Evolutionary conservation across 257 asterid genomes (phyloP), one percentile per base, ranked within the genome.

Genomic region (Haberlea rhodopensis): DNA sequence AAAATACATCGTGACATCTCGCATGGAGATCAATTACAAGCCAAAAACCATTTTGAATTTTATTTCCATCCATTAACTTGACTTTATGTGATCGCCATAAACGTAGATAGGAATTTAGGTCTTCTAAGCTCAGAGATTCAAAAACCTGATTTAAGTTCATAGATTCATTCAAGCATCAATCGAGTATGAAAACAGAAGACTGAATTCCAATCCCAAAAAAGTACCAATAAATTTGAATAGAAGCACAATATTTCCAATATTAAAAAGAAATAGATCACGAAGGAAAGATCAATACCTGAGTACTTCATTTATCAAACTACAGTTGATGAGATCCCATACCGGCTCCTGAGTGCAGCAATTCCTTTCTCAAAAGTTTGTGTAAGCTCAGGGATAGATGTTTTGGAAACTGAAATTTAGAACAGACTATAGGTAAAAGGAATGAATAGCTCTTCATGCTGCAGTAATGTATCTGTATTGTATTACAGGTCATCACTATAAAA

Each of bases 371-470:
- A 64, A 19, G 85, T 80, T 43, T 82, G 82, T 26, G 83, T 76
- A 57, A 89, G 88, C 80, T 84, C 87, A 0, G 95, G 91, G 62
- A 92, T 65, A 60, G 97, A 63, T 65, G 82, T 77, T 76, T 85
- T 87, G 68, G 74, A 73, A 70, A 89, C 97, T 92, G 91, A 57
- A 75, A 72, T 51, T 51, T 66, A 26, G 27, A 22, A 28, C 27
- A 58, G 53, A 26, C 19, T 19, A 23, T n/a, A 61, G 8, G 59
- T 57, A 18, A 27, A 16, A 58, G 37, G 3, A 56, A 20, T 54
- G 10, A 51, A 28, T 67, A 29, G 58, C 37, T 56, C 67, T 49
- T 45, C 53, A 61, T 20, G 32, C 22, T 48, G 66, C 5, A 56
- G 24, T 26, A 22, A 54, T 48, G 10, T 56, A 57, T 3, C 52